Base-by-base conservation (phyloP, 345 rosid genomes). In the Moricandia moricandioides region DNA sequence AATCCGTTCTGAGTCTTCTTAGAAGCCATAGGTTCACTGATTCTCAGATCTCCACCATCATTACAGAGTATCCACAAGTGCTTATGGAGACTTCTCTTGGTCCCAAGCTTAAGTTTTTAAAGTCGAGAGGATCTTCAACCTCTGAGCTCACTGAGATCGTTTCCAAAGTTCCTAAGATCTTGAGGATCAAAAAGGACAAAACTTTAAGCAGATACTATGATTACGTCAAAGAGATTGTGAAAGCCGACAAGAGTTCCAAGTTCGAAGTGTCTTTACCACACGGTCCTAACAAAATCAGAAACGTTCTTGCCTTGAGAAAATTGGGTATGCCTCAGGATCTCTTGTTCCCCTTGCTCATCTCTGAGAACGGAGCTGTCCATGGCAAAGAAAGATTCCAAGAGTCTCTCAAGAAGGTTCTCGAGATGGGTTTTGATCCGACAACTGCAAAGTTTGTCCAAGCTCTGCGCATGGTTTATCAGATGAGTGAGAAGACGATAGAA, bases 401-500 rank as follows among this genome's bases (percentile, higher is more conserved):
- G 0, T 27, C 69, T 21, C 37, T 65, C 11, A 65, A 45, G 26
- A 65, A 65, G 8, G 57, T 65, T 7, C 37, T 65, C 8, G 57
- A 29, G n/a, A 7, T 65, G 69, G 57, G 69, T 1, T 65, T 65
- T 3, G 26, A 65, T 45, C 69, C 69, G 0, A 26, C 54, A 1
- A 64, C 54, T 1, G 4, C 60, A 6, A 40, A 7, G 35, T 83
- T 83, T 51, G 54, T 63, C n/a, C 6, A 6, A 0, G 88, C 86
- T n/a, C 16, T 83, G 0, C 9, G 6, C 0, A 43, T 52, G 1
- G 1, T 78, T 30, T 34, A 6, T 16, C 3, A 7, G 8, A 17
- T 33, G 30, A 69, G 13, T 0, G 9, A 70, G 5, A 11, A 56
- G 13, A 75, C 70, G 3, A 67, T 72, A 58, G 73, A 55, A 24